These are phyloP conservation scores for Calonectria fujianensis DNA, from an alignment of 2,329 filamentous ascomycete genomes.

Conservation along the genomic window DNA sequence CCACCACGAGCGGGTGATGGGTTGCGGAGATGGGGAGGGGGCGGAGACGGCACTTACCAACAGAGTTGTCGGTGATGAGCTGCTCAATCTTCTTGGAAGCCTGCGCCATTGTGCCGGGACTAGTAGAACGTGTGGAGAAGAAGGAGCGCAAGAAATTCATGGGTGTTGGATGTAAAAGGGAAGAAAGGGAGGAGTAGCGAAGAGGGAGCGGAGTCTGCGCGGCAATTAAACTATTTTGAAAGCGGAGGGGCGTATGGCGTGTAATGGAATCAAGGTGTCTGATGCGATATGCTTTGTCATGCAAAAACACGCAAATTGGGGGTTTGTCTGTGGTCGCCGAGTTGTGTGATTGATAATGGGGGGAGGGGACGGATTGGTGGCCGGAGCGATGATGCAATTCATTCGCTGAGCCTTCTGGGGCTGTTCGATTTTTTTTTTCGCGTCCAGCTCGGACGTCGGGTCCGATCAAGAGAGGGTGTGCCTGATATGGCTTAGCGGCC, in stretches of 20 bases:
- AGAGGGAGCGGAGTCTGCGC: constrained; percentile 33
- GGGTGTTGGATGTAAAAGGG: constrained; percentile 31
- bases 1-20: constrained; percentile 15
- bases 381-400: constrained; percentile 54
- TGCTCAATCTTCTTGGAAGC: constrained; percentile 88
- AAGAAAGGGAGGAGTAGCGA: constrained; percentile 22
- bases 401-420: constrained; percentile 27
- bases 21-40: constrained; percentile 14
- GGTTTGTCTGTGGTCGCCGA: constrained; percentile 21
- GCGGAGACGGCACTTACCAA: constrained; percentile 74
- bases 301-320: constrained; percentile 23
- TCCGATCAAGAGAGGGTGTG: constrained; percentile 10
- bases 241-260: neutral
- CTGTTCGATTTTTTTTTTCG: constrained; percentile 19
- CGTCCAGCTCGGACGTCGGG: neutral
- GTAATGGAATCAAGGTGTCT: neutral
- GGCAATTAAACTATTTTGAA: constrained; percentile 45
- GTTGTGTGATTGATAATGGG: constrained; percentile 36
- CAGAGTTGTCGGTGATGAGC: constrained; percentile 92
- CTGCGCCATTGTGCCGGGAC: constrained; percentile 84
- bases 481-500: constrained; percentile 26
- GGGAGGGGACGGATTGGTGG: constrained; percentile 20
- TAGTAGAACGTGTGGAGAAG: constrained; percentile 76
- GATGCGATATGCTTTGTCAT: constrained; percentile 48
- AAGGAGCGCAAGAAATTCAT: constrained; percentile 84